Percentiles rank a stretch among this genome's conserved stretches.
Conservation (phyloP, 140 eudicot genomes). For the Oenanthe javanica region DNA sequence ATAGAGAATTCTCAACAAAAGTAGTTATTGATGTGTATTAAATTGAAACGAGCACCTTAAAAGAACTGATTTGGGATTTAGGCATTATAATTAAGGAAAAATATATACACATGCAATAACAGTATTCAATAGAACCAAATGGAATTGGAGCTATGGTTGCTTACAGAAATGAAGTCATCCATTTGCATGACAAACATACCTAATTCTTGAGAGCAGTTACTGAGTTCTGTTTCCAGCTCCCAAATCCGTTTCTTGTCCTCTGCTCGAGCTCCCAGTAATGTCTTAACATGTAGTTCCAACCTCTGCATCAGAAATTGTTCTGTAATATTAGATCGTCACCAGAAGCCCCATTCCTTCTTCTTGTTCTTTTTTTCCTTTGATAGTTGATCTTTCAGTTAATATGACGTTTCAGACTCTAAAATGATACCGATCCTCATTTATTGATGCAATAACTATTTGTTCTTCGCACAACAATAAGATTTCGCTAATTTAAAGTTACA, state of each 20-base stretch:
- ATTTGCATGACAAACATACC: conserved; percentile 27
- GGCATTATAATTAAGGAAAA: not conserved
- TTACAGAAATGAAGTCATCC: conserved; percentile 3
- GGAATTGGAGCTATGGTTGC: not conserved
- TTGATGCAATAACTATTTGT: not conserved
- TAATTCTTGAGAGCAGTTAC: conserved; percentile 84
- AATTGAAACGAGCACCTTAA: not conserved
- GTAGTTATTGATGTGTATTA: not conserved
- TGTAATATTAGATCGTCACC: not conserved
- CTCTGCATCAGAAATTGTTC: conserved; percentile 39
- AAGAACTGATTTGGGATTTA: not conserved
- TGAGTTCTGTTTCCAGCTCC: conserved; percentile 75
- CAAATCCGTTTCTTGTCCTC: conserved; percentile 65
- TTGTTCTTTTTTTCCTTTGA: not conserved
- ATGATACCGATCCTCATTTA: not conserved
- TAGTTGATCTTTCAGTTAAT: not conserved
- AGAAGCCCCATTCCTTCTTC: not conserved
- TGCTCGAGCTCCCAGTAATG: conserved; percentile 44
- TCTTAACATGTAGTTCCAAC: conserved; percentile 59
- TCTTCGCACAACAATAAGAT: not conserved
- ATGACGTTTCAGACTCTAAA: not conserved
- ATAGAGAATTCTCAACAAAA: not conserved
- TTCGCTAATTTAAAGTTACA: not conserved
- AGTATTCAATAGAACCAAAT: not conserved
- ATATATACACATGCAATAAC: not conserved